phyloP scores from a whole-genome alignment of 208 protist genomes.

The Crithidia expoeki region DNA sequence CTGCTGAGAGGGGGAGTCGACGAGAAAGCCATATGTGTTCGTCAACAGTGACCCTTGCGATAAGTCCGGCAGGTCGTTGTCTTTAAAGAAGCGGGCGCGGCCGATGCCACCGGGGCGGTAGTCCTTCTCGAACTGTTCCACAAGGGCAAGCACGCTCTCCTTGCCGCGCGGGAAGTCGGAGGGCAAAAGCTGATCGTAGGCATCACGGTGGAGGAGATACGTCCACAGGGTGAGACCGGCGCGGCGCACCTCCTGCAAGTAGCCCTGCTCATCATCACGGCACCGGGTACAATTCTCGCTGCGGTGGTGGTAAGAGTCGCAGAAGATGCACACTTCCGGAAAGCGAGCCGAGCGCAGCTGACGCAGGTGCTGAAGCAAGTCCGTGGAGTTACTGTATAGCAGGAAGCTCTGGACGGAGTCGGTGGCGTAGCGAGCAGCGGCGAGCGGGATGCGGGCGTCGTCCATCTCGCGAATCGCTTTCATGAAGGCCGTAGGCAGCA shows the following conservation, averaged over 20 bases:
- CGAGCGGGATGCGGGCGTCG: slow-evolving; percentile 73
- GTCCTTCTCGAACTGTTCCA: slow-evolving; percentile 70
- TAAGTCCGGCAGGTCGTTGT: slow-evolving; percentile 57
- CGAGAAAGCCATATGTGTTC: slow-evolving; percentile 35
- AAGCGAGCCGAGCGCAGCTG: slow-evolving; percentile 68
- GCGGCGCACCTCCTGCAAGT: slow-evolving; percentile 72
- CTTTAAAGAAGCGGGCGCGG: slow-evolving; percentile 64
- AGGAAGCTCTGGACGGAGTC: slow-evolving; percentile 83
- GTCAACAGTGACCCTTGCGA: slow-evolving; percentile 11
- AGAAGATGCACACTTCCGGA: slow-evolving; percentile 87
- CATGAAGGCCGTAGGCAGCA: slow-evolving; percentile 64
- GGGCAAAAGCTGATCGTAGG: slow-evolving; percentile 77
- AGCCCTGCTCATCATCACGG: slow-evolving; percentile 60
- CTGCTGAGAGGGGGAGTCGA: slow-evolving; percentile 7
- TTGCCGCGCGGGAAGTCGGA: slow-evolving; percentile 62
- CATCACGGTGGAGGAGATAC: slow-evolving; percentile 60
- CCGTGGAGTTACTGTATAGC: slow-evolving; percentile 70
- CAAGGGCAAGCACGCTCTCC: slow-evolving; percentile 55
- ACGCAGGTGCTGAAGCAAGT: slow-evolving; percentile 73
- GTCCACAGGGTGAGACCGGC: slow-evolving; percentile 69
- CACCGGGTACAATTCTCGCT: slow-evolving; percentile 63
- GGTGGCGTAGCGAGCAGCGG: slow-evolving; percentile 86
- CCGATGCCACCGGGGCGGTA: slow-evolving; percentile 80
- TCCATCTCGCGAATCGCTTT: slow-evolving; percentile 71
- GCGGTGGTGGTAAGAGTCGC: slow-evolving; percentile 75